A percentile compares a stretch with the other conserved stretches of the same genome.
Conservation (phyloP, 2,329 filamentous ascomycete genomes). For the Pseudopyrenochaeta lycopersici region DNA sequence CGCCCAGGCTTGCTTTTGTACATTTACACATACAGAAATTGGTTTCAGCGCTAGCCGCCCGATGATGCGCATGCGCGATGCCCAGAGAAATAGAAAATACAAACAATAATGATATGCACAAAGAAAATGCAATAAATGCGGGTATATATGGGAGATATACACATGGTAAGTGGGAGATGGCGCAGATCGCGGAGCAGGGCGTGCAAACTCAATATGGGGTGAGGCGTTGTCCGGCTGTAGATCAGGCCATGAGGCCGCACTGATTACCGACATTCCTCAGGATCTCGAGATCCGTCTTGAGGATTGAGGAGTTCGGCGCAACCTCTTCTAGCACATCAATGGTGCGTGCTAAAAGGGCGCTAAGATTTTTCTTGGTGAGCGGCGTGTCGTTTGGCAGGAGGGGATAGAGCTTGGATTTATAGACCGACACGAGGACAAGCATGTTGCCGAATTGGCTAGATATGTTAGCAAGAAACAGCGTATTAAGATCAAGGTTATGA, state of each 20-base stretch:
- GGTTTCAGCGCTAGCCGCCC: conserved; percentile 39
- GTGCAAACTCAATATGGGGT: background rate
- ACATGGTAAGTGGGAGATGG: conserved; percentile 13
- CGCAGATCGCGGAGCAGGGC: too few species aligned
- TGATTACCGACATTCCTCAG: conserved; percentile 58
- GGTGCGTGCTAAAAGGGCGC: too few species aligned
- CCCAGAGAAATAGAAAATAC: conserved; percentile 11
- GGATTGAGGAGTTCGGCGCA: too few species aligned
- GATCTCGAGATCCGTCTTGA: conserved; percentile 78
- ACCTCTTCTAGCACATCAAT: too few species aligned
- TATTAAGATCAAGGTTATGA: too few species aligned
- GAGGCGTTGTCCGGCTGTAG: background rate
- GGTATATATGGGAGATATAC: conserved; percentile 10
- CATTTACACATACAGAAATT: conserved; percentile 23
- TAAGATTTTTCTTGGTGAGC: too few species aligned
- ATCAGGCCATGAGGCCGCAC: conserved; percentile 19
- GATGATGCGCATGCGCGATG: too few species aligned
- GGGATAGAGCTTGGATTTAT: conserved; percentile 63
- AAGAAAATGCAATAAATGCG: conserved; percentile 16
- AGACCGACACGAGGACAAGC: conserved; percentile 85
- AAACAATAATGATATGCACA: conserved; percentile 18
- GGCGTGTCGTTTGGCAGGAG: too few species aligned
- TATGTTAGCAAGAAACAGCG: conserved; percentile 20
- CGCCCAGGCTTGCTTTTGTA: conserved; percentile 16
- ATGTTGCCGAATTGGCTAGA: conserved; percentile 94